Evolutionary conservation across 2,329 filamentous ascomycete genomes (phyloP), one percentile per base, ranked within the genome.

Genomic region (Pseudopyrenochaeta lycopersici): DNA sequence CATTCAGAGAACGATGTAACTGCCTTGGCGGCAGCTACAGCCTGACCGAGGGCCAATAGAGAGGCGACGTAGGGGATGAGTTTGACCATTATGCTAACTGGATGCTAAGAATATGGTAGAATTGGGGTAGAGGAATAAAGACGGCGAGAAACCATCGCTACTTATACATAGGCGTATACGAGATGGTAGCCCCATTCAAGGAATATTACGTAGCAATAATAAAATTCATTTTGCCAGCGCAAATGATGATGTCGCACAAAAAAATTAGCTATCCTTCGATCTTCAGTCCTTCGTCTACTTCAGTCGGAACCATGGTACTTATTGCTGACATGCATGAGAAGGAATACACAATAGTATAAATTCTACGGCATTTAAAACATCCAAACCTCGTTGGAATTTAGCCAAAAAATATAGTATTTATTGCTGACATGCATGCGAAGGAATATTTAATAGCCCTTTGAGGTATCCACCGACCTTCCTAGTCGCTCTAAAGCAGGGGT

Each of bases 1-100:
- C 54, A 57, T 46, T 57, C 54, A 14, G 54, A 51, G 48, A 54
- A 57, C 41, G 54, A 57, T 32, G 46, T 47, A 10, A 57, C 50
- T 47, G 54, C 50, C 43, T 57, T 57, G 23, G 54, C 50, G 15
- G 54, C 46, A 47, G 30, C 32, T 41, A 51, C 43, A 42, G 54
- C 50, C 38, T 57, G 54, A 29, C 54, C 39, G 36, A 57, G 46
- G 38, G 54, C 50, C 39, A 57, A 23, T 5, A 57, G 32, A 47
- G 49, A 47, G 43, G 50, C 43, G 11, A 54, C 30, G 38, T 52
- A 57, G 54, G 50, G 43, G 50, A 57, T 39, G 21, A 57, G 21
- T 48, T 57, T 49, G 7, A 57, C 54, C 54, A 57, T 57, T 45
- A 29, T 48, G 50, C 38, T 40, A 14, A 54, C 31, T n/a, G 27